Conservation (phyloP, 83 land plant genomes). For the Picea mariana region DNA sequence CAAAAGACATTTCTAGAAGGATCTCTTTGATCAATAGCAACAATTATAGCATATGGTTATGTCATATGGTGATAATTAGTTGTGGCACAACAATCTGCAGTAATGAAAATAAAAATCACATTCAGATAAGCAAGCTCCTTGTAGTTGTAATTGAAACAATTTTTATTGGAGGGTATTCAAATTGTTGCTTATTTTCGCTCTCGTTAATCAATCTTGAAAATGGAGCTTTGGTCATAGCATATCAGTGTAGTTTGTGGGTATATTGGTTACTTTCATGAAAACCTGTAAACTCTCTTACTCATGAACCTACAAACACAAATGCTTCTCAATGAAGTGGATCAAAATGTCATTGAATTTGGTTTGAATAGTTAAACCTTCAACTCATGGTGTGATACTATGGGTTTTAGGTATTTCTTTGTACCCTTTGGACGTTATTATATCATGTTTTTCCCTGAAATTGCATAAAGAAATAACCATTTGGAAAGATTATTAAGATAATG, state of each 20-base stretch:
- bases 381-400: constrained; percentile 10
- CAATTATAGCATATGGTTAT: no score
- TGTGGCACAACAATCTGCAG: not conserved
- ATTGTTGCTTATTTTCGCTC: no score
- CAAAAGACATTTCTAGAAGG: no score
- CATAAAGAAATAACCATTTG: not conserved
- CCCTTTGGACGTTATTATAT: not conserved
- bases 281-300: no score
- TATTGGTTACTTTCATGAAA: no score
- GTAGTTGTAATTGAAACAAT: not conserved
- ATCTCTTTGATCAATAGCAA: not conserved
- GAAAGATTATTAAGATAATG: not conserved
- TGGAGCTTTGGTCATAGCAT: no score
- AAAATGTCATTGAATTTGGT: no score
- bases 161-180: not conserved
- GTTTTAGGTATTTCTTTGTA: constrained; percentile 5
- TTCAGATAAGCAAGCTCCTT: no score
- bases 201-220: no score
- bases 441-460: not conserved
- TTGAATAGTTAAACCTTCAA: constrained; percentile 18
- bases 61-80: not conserved
- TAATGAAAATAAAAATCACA: not conserved
- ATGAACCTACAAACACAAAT: no score
- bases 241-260: no score
- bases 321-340: no score